phyloP scores from a whole-genome alignment of 306 rosid genomes.

The Cicer pinnatifidum region DNA sequence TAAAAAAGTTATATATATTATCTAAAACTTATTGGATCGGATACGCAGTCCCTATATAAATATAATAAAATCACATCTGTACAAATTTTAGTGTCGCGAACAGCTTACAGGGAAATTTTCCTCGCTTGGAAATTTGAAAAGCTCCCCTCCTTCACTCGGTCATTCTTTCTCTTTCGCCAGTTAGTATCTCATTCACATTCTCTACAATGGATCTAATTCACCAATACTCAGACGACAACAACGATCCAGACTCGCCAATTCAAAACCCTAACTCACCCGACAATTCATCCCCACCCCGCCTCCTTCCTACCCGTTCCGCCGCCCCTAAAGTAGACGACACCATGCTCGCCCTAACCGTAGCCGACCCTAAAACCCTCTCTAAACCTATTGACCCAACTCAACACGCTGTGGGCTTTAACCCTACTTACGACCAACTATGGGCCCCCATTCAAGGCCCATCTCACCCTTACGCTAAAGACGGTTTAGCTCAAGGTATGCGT shows the following conservation, averaged over 20 bases:
- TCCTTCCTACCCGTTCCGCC: conserved; percentile 70
- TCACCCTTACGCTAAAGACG: conserved; percentile 93
- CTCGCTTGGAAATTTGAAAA: too few species aligned
- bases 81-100: too few species aligned
- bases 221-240: conserved; percentile 56
- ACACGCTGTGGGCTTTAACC: conserved; percentile 75
- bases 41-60: too few species aligned
- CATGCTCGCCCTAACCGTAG: conserved; percentile 76
- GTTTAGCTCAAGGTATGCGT: conserved; percentile 92
- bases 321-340: conserved; percentile 93
- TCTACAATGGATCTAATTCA: conserved; percentile 72
- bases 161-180: background rate
- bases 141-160: background rate
- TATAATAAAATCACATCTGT: too few species aligned
- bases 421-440: conserved; percentile 92
- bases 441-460: conserved; percentile 90
- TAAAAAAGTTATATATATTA: too few species aligned
- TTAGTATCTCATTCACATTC: background rate
- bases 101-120: too few species aligned
- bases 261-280: conserved; percentile 60
- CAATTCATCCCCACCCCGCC: conserved; percentile 70
- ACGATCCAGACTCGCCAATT: conserved; percentile 31
- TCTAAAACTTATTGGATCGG: too few species aligned
- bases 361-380: conserved; percentile 46
- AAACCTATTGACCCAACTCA: conserved; percentile 84